Evolutionary conservation across 345 rosid genomes (phyloP).

Genomic region (Eucalyptus microcorys): DNA sequence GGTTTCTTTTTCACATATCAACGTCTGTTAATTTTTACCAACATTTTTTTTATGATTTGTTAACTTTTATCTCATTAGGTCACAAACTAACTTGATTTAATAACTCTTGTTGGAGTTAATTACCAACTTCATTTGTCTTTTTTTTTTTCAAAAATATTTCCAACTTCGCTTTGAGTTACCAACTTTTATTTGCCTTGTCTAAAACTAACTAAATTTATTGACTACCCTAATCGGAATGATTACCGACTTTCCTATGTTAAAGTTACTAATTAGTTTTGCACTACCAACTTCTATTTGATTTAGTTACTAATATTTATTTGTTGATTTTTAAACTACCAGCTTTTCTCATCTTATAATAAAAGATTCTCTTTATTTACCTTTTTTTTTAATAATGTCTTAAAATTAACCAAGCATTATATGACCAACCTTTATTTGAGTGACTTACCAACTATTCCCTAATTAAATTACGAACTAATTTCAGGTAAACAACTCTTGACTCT

Average conservation of each 20-base stretch:
- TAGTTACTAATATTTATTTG: background rate
- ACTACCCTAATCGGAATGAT: background rate
- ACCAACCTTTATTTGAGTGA: background rate
- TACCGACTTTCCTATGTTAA: background rate
- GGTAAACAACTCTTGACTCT: background rate
- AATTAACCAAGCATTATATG: background rate
- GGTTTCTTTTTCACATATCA: background rate
- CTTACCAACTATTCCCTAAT: background rate
- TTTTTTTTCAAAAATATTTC: background rate
- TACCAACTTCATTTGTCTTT: background rate
- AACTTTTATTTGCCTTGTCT: background rate
- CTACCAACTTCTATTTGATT: background rate
- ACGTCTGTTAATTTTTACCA: background rate
- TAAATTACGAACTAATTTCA: background rate
- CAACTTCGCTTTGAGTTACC: background rate
- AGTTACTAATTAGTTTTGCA: background rate
- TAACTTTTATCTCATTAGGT: background rate
- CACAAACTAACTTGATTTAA: background rate
- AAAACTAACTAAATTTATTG: background rate
- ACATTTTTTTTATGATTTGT: background rate
- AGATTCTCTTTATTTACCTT: background rate
- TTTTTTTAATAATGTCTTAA: background rate
- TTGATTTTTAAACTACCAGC: background rate
- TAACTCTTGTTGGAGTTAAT: background rate
- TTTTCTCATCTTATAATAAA: background rate